Evolutionary conservation across 768 basidiomycete genomes (phyloP).

Genomic region (Boletales sp.): DNA sequence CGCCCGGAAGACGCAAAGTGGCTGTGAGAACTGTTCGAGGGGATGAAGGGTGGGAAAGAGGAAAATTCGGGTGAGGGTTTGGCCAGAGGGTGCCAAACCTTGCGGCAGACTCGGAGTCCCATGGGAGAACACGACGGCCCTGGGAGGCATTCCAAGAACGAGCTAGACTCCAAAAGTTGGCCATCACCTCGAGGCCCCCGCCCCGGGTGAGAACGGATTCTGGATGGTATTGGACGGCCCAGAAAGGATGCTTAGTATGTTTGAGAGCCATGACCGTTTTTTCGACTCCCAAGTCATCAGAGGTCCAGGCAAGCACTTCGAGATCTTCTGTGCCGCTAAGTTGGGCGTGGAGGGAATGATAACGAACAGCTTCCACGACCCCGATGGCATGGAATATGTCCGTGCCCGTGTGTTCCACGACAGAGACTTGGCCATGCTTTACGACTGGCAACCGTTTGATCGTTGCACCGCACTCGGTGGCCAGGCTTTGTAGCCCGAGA

Average conservation of each 20-base stretch:
- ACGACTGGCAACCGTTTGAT: constrained; percentile 60
- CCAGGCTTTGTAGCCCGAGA: constrained; percentile 76
- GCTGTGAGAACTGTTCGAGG: constrained; percentile 34
- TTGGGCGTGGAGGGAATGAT: constrained; percentile 74
- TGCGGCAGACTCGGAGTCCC: constrained; percentile 36
- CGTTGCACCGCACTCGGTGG: constrained; percentile 56
- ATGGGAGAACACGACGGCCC: constrained; percentile 38
- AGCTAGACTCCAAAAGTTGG: constrained; percentile 73
- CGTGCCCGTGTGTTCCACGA: constrained; percentile 51
- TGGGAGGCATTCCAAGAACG: constrained; percentile 47
- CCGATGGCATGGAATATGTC: constrained; percentile 62
- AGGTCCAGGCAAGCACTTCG: constrained; percentile 68
- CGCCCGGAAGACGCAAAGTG: constrained; percentile 40
- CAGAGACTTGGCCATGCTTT: constrained; percentile 78
- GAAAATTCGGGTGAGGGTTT: constrained; percentile 27
- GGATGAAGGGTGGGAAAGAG: constrained; percentile 14
- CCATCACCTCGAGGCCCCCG: constrained; percentile 63
- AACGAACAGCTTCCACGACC: constrained; percentile 61
- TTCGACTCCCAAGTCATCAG: constrained; percentile 65
- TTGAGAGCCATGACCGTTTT: constrained; percentile 70
- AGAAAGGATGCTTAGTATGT: constrained; percentile 66
- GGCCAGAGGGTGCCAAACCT: constrained; percentile 61
- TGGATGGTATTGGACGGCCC: constrained; percentile 89
- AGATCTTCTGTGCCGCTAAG: constrained; percentile 44
- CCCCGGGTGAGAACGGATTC: constrained; percentile 74